Evolutionary conservation across 345 rosid species (phyloP).

Genomic region (Eucalyptus cloeziana): DNA sequence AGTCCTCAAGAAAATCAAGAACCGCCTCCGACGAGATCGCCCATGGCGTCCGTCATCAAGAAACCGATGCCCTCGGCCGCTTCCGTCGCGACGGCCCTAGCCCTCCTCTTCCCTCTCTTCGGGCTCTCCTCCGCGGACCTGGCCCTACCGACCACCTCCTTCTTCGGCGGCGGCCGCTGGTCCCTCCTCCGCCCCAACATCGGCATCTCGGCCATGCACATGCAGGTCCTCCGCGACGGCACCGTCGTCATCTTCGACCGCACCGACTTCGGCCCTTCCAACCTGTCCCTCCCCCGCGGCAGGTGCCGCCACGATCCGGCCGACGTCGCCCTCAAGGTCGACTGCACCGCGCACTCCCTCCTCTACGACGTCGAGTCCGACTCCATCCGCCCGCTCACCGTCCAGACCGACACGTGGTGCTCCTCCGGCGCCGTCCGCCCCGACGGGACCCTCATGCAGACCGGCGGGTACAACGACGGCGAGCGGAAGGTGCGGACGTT

Average conservation of each 20-base stretch:
- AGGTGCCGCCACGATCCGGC: slow-evolving; percentile 27
- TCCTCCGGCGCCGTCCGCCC: slow-evolving; percentile 69
- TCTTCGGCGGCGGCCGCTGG: slow-evolving; percentile 29
- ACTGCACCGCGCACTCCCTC: slow-evolving; percentile 73
- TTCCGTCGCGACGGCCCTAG: not conserved
- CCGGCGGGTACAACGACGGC: slow-evolving; percentile 61
- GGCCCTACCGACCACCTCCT: not conserved
- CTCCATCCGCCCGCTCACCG: slow-evolving; percentile 44
- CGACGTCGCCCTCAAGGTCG: slow-evolving; percentile 16
- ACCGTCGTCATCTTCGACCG: slow-evolving; percentile 75
- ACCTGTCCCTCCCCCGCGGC: slow-evolving; percentile 42
- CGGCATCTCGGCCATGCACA: slow-evolving; percentile 91
- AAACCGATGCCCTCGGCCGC: not conserved
- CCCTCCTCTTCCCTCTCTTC: not conserved
- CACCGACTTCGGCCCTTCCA: slow-evolving; percentile 64
- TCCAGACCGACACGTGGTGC: slow-evolving; percentile 74
- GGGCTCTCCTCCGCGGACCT: not conserved
- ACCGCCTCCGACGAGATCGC: not conserved
- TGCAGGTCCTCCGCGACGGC: slow-evolving; percentile 58
- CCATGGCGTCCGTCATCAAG: not conserved
- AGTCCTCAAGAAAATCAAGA: not conserved
- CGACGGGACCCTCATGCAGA: slow-evolving; percentile 57
- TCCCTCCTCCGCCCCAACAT: slow-evolving; percentile 33
- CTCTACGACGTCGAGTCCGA: slow-evolving; percentile 51
- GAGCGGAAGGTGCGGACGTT: slow-evolving; percentile 44